Evolutionary conservation across 805 yeast genomes (phyloP).

Genomic region (Wickerhamiella alocasiicola): DNA sequence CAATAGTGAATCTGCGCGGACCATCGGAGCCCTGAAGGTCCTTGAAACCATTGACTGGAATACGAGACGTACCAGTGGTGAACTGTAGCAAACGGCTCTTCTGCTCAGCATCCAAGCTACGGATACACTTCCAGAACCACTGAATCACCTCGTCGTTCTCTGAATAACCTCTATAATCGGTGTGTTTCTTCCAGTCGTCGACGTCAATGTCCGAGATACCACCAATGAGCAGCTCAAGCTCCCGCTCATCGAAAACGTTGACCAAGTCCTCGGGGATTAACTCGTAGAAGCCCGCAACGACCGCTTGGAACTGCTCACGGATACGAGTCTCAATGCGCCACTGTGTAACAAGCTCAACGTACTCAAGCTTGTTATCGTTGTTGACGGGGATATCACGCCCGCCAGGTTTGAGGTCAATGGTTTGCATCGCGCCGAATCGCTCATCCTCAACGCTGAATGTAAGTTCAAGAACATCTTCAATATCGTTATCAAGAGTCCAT

Average conservation of each 20-base stretch:
- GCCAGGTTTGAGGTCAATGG: constrained; percentile 77
- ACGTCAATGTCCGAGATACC: constrained; percentile 97
- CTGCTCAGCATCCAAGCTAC: constrained; percentile 93
- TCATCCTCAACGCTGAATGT: constrained; percentile 83
- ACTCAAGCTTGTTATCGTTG: constrained; percentile 89
- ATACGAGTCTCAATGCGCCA: constrained; percentile 92
- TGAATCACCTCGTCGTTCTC: constrained; percentile 92
- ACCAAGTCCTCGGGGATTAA: constrained; percentile 93
- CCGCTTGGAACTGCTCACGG: constrained; percentile 91
- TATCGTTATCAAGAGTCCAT: constrained; percentile 93
- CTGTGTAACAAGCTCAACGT: constrained; percentile 86
- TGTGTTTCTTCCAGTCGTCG: constrained; percentile 98
- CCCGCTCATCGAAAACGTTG: constrained; percentile 95
- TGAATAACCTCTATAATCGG: constrained; percentile 96
- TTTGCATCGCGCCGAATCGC: constrained; percentile 83
- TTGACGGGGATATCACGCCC: constrained; percentile 87
- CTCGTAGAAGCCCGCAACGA: constrained; percentile 94
- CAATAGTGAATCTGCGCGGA: constrained; percentile 97
- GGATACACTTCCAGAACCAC: constrained; percentile 96
- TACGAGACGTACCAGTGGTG: constrained; percentile 97
- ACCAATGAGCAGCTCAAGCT: constrained; percentile 89
- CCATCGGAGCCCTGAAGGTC: constrained; percentile 99
- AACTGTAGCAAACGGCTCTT: constrained; percentile 90
- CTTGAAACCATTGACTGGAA: constrained; percentile 97
- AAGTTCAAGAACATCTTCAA: constrained; percentile 72